A percentile compares a stretch with the other conserved stretches of the same genome.
These are phyloP conservation scores for Schwanniomyces pseudopolymorphus DNA, from an alignment of 805 yeast genomes.

Conservation along the genomic window DNA sequence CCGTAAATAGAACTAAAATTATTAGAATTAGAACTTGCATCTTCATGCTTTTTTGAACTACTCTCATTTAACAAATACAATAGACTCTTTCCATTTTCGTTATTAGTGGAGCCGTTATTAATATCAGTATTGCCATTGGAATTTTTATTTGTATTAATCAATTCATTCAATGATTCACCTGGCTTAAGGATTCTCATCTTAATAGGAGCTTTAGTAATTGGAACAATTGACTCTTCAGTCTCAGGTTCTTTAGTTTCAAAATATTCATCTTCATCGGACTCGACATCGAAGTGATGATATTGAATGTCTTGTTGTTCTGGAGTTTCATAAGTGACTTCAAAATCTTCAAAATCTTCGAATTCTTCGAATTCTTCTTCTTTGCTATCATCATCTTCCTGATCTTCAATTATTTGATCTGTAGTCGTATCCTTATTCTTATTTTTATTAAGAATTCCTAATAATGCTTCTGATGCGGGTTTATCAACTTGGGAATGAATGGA, in stretches of 20 bases:
- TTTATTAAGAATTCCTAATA: conserved; percentile 16
- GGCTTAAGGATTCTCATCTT: conserved; percentile 26
- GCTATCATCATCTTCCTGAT: neutral
- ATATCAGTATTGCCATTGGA: neutral
- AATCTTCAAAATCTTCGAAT: conserved; percentile 33
- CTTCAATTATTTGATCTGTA: no score
- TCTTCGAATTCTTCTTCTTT: conserved; percentile 11
- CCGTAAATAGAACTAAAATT: conserved; percentile 2
- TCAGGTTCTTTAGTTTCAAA: neutral
- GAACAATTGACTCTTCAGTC: neutral
- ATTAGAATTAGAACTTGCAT: conserved; percentile 1
- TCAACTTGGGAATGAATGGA: neutral
- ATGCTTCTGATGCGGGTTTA: conserved; percentile 9
- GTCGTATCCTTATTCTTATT: neutral
- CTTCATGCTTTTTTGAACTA: neutral
- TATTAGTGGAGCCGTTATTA: neutral
- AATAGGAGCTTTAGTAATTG: conserved; percentile 7
- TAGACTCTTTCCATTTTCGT: conserved; percentile 18
- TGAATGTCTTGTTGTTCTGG: conserved; percentile 12
- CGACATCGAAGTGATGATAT: conserved; percentile 27
- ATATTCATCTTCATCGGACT: conserved; percentile 35
- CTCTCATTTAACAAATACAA: conserved; percentile 20
- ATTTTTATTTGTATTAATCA: conserved; percentile 1
- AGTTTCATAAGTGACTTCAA: conserved; percentile 33
- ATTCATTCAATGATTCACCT: conserved; percentile 21